Base-by-base conservation (phyloP, 2,329 filamentous ascomycete genomes). In the Emergomyces orientalis region DNA sequence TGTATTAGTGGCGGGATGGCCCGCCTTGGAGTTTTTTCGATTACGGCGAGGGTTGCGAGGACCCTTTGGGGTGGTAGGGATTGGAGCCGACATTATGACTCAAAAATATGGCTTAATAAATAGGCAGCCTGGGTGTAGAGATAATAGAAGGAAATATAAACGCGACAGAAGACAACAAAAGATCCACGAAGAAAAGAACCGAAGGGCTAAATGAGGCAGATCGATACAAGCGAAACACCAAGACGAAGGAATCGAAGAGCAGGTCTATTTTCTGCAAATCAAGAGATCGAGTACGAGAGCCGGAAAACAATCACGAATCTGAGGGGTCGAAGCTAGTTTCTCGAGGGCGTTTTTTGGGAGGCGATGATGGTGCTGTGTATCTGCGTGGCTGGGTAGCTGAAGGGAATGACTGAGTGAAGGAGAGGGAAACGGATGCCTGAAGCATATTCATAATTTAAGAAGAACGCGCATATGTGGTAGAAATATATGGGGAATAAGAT, bases 91-190 rank as follows among this genome's bases (percentile, higher is more conserved):
- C 80, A 82, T 82, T 65, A 65, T 68, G 70, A 72, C 68, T 60
- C 30, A n/a, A 25, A 32, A 55, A 61, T 72, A 72, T 69, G 75
- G 76, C 76, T 80, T 78, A 76, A 78, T 76, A 80, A 79, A 81
- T 81, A 80, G 71, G 74, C 77, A 79, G 77, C 77, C 78, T 72
- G 70, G 67, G 67, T 68, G 65, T 69, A 66, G 65, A 64, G 62
- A 64, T 63, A 70, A 56, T 56, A 54, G 4, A 69, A 71, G 66
- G 69, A 67, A 69, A 66, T 69, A 65, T 71, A 67, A 49, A 49
- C 45, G 45, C 11, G 45, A 25, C n/a, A 25, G 45, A 49, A 22
- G 45, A 49, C 45, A 49, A 49, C 22, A 49, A 9, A n/a, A 49
- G 45, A 49, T 17, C 22, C 22, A 14, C 22, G 66, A 71, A n/a